These are phyloP conservation scores for Fusarium robinianum DNA, from an alignment of 2,329 filamentous ascomycete genomes.

Conservation along the genomic window DNA sequence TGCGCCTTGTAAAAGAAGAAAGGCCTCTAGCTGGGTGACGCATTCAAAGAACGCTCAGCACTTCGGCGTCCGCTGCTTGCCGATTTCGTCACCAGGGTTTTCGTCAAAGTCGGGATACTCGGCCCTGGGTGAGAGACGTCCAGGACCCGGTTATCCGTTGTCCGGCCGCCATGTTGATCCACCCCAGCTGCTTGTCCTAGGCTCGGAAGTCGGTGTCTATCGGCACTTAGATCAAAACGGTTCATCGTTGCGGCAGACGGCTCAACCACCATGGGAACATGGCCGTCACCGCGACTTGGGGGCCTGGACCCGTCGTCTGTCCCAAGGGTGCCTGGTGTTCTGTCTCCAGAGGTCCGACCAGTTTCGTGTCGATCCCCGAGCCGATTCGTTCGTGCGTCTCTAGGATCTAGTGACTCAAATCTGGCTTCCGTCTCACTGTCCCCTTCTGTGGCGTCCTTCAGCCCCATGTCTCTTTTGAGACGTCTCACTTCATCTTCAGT, in stretches of 20 bases:
- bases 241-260: conserved; percentile 27
- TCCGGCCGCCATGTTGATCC: conserved; percentile 17
- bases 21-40: conserved; percentile 27
- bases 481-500: conserved; percentile 66
- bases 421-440: conserved; percentile 24
- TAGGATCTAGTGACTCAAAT: conserved; percentile 19
- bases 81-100: conserved; percentile 8
- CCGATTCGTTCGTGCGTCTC: conserved; percentile 13
- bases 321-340: conserved; percentile 25
- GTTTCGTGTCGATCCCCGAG: conserved; percentile 23
- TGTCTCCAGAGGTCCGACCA: conserved; percentile 23
- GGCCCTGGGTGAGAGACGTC: conserved; percentile 16
- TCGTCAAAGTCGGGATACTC: conserved; percentile 7
- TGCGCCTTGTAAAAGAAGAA: too few species aligned
- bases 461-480: conserved; percentile 38
- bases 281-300: conserved; percentile 29
- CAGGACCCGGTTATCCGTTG: conserved; percentile 11
- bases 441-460: conserved; percentile 19
- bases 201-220: conserved; percentile 32
- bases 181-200: too few species aligned
- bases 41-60: conserved; percentile 24
- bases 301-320: conserved; percentile 28
- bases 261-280: conserved; percentile 27
- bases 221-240: conserved; percentile 28
- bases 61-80: conserved; percentile 23